Evolutionary conservation across 164 flowering plant species (phyloP), one percentile per base, ranked within the genome.

Genomic region (Tinospora cordifolia): DNA sequence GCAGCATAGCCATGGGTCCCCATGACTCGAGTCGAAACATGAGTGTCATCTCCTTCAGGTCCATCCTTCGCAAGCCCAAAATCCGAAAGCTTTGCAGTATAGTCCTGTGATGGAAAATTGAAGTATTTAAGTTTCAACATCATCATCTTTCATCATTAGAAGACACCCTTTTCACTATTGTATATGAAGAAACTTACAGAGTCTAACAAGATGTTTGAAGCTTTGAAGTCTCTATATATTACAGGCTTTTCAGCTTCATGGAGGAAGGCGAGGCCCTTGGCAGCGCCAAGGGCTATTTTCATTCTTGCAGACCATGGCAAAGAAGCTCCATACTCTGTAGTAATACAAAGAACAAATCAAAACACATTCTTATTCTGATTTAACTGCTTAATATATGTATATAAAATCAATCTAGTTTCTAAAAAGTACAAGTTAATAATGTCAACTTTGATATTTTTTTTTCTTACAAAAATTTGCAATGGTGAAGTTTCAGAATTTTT

Each of bases 1-100:
- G n/a, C n/a, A n/a, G n/a, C n/a, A n/a, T n/a, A n/a, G n/a, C n/a
- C 98, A 7, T 87, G 81, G 0, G 98, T 93, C 14, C 98, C 98
- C 94, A 93, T 88, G 8, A 93, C 84, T 1, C 92, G 79, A 0
- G 97, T 88, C 2, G 94, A 75, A 5, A 91, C 83, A 71, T 90
- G 92, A 0, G 90, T 84, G 0, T 91, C 79, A 36, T 87, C 93
- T 27, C 87, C 97, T 72, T 85, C 84, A 0, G 94, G 96, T 5
- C 96, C 96, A 26, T 91, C 94, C 57, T 77, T 91, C 0, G 98
- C 98, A 22, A 91, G 76, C 62, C 98, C 98, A 26, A 93, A 93
- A 76, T 93, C 98, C 4, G 98, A 90, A 6, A 93, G 82, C 75
- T 91, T 93, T 0, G 93, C 86, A 0, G 74, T 87, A 75, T 75